Evolutionary conservation across 2,329 filamentous ascomycete genomes (phyloP).

Genomic region (Hypocreales sp.): DNA sequence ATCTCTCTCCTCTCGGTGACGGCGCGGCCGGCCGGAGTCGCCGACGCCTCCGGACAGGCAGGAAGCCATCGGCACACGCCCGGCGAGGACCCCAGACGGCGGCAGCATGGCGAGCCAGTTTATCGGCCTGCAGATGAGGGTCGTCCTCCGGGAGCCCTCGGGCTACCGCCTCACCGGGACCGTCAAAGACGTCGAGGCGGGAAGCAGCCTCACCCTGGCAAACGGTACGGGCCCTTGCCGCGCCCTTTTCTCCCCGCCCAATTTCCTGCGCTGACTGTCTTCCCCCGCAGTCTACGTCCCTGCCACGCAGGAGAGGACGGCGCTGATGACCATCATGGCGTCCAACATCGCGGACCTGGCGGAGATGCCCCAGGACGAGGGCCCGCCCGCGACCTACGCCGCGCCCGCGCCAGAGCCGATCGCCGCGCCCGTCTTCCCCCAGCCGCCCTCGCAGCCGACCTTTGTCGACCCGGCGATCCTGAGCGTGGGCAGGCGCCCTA

Average conservation of each 20-base stretch:
- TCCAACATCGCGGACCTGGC: constrained; percentile 28
- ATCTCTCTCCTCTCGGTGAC: no score
- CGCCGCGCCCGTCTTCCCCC: constrained; percentile 11
- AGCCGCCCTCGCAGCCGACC: constrained; percentile 17
- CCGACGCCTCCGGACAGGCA: no score
- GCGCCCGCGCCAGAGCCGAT: constrained; percentile 10
- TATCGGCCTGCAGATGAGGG: constrained; percentile 60
- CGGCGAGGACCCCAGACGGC: no score
- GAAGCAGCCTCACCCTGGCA: constrained; percentile 52
- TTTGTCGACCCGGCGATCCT: constrained; percentile 78
- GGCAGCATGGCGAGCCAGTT: constrained; percentile 45
- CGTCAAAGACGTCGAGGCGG: constrained; percentile 51
- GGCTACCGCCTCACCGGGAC: constrained; percentile 52
- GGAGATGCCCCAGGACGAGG: constrained; percentile 18
- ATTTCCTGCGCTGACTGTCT: no score
- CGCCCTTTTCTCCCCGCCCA: not conserved
- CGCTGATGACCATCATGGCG: constrained; percentile 29
- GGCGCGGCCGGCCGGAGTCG: no score
- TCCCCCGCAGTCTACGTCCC: constrained; percentile 26
- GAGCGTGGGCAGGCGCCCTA: constrained; percentile 40
- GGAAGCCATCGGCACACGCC: no score
- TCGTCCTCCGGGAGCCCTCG: constrained; percentile 52
- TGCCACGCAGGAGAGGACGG: constrained; percentile 24
- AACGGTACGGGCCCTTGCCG: constrained; percentile 40
- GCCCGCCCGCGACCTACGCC: constrained; percentile 12